Evolutionary conservation across 2,329 filamentous ascomycete genomes (phyloP).

Genomic region (Daldinia sp.): DNA sequence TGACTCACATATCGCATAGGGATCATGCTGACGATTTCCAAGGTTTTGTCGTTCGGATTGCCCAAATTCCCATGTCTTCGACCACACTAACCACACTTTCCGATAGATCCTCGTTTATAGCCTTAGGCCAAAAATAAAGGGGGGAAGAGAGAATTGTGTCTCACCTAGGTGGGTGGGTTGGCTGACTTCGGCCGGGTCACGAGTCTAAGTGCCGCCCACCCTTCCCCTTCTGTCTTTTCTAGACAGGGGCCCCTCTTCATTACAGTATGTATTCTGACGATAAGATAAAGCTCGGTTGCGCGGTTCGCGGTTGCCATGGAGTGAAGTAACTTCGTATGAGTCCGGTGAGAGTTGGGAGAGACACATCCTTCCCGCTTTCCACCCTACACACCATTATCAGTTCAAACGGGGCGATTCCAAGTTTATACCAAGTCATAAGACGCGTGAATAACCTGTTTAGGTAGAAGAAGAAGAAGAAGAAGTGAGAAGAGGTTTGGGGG

Average conservation of each 20-base stretch:
- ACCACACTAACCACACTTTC: slow-evolving; percentile 37
- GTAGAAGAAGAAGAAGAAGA: slow-evolving; percentile 35
- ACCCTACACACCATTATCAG: slow-evolving; percentile 44
- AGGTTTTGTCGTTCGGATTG: slow-evolving; percentile 16
- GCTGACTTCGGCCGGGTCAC: slow-evolving; percentile 47
- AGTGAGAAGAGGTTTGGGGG: slow-evolving; percentile 27
- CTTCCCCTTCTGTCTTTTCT: slow-evolving; percentile 37
- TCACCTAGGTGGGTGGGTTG: slow-evolving; percentile 48
- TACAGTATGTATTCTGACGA: slow-evolving; percentile 35
- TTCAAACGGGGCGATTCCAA: slow-evolving; percentile 34
- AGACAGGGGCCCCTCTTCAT: slow-evolving; percentile 38
- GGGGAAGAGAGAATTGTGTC: slow-evolving; percentile 47
- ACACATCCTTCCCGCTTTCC: slow-evolving; percentile 35
- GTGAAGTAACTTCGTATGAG: slow-evolving; percentile 31
- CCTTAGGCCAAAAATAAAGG: slow-evolving; percentile 37
- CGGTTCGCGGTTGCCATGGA: slow-evolving; percentile 32
- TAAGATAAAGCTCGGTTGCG: slow-evolving; percentile 42
- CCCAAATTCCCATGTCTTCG: slow-evolving; percentile 40
- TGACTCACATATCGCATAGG: slow-evolving; percentile 34
- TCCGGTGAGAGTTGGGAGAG: slow-evolving; percentile 41
- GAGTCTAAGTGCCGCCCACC: slow-evolving; percentile 45
- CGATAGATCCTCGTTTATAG: slow-evolving; percentile 36
- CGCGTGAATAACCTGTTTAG: slow-evolving; percentile 38
- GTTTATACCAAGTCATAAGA: slow-evolving; percentile 46
- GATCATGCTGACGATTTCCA: slow-evolving; percentile 26